These are phyloP conservation scores for Scortechinia acanthostroma DNA, from an alignment of 2,329 filamentous ascomycete genomes.

Conservation along the genomic window DNA sequence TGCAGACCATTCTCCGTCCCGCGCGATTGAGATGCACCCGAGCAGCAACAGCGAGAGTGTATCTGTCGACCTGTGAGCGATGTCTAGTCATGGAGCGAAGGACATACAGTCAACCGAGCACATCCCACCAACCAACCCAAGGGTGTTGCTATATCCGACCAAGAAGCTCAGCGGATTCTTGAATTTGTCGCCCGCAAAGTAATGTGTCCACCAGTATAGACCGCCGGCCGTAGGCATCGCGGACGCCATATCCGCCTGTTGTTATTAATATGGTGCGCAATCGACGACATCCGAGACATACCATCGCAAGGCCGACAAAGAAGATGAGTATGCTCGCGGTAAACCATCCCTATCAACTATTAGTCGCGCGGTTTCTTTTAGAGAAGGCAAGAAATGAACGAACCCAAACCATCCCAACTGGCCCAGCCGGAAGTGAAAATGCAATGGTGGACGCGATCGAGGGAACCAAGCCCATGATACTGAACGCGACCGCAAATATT, in stretches of 20 bases:
- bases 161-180: constrained; percentile 51
- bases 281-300: constrained; percentile 15
- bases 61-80: constrained; percentile 23
- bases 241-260: constrained; percentile 35
- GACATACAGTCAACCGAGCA: constrained; percentile 47
- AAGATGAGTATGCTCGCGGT: constrained; percentile 49
- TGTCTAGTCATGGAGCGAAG: not conserved
- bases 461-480: constrained; percentile 53
- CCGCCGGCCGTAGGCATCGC: constrained; percentile 52
- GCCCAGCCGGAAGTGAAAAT: constrained; percentile 50
- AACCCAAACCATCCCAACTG: constrained; percentile 54
- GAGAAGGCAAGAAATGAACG: constrained; percentile 4
- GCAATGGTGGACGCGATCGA: constrained; percentile 45
- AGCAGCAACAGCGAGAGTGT: not conserved
- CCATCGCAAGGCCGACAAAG: constrained; percentile 47
- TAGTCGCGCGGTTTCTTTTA: too few species aligned
- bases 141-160: constrained; percentile 53
- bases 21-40: constrained; percentile 38
- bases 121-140: constrained; percentile 51
- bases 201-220: constrained; percentile 52
- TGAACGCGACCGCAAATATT: constrained; percentile 51
- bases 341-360: constrained; percentile 32
- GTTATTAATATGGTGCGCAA: constrained; percentile 3
- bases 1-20: constrained; percentile 45
- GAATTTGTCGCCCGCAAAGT: constrained; percentile 43